phyloP scores from a whole-genome alignment of 23 red algal species.

The Agarophyton chilense region DNA sequence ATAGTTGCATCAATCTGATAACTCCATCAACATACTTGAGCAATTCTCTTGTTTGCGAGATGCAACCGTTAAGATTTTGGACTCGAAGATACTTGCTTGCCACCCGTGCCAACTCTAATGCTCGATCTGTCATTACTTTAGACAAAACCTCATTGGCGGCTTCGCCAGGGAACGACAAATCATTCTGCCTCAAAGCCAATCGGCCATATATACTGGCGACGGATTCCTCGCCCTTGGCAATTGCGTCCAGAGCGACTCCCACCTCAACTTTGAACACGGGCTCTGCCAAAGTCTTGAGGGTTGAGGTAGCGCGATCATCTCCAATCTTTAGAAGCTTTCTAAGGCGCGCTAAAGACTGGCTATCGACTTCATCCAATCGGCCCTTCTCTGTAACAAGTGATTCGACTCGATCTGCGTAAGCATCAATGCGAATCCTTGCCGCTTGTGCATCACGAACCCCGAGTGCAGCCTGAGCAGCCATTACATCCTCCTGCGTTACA shows the following conservation, averaged over 20 bases:
- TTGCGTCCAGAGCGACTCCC: conserved; percentile 55
- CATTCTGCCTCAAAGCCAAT: conserved; percentile 66
- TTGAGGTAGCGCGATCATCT: conserved; percentile 61
- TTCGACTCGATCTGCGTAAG: conserved; percentile 81
- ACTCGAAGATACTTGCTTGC: conserved; percentile 79
- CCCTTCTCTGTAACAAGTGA: conserved; percentile 68
- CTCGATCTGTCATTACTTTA: conserved; percentile 28
- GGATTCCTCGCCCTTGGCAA: conserved; percentile 55
- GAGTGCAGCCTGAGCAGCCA: conserved; percentile 76
- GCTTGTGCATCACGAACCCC: conserved; percentile 73
- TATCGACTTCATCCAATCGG: conserved; percentile 61
- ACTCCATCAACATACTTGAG: conserved; percentile 55
- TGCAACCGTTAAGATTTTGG: conserved; percentile 66
- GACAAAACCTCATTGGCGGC: conserved; percentile 46
- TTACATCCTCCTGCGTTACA: conserved; percentile 53
- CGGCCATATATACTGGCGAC: conserved; percentile 54
- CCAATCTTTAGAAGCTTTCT: conserved; percentile 60
- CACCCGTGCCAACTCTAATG: conserved; percentile 26
- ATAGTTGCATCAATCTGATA: conserved; percentile 42
- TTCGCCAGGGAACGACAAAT: conserved; percentile 60
- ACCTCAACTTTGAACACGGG: conserved; percentile 77
- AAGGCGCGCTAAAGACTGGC: conserved; percentile 43
- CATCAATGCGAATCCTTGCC: conserved; percentile 60
- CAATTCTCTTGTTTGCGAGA: conserved; percentile 57
- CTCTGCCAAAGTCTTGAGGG: conserved; percentile 73